Evolutionary conservation across 179 eudicot species (phyloP).

Genomic region (Camellia oleifera): DNA sequence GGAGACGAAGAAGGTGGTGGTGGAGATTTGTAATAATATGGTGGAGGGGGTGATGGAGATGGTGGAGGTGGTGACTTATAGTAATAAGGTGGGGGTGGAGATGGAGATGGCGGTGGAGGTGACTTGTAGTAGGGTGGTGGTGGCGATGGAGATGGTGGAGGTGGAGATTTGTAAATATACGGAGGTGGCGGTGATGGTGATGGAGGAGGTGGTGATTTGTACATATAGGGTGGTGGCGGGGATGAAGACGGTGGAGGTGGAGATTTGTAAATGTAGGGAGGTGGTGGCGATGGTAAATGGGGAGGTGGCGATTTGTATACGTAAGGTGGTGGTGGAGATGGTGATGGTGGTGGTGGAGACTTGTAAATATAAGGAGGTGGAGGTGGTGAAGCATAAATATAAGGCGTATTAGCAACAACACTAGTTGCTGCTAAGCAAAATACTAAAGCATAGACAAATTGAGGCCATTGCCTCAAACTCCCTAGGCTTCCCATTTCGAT

Average conservation of each 20-base stretch:
- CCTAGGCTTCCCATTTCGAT: conserved; percentile 17
- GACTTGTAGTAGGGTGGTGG: neutral
- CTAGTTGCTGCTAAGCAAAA: conserved; percentile 14
- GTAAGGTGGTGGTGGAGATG: neutral
- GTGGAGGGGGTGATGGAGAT: neutral
- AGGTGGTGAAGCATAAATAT: conserved; percentile 14
- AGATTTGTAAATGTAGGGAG: neutral
- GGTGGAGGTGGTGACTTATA: neutral
- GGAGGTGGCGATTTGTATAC: neutral
- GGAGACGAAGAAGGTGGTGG: neutral
- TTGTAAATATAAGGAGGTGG: neutral
- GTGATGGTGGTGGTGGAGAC: neutral
- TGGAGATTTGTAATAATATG: neutral
- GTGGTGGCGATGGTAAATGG: neutral
- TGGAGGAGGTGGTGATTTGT: neutral
- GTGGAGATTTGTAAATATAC: neutral
- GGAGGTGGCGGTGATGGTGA: neutral
- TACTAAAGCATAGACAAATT: conserved; percentile 16
- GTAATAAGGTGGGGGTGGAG: neutral
- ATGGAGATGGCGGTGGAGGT: neutral
- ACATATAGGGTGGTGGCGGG: neutral
- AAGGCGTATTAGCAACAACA: conserved; percentile 17
- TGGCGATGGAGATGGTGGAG: neutral
- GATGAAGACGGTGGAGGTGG: neutral
- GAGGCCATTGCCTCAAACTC: conserved; percentile 20